phyloP scores from a whole-genome alignment of 345 rosid genomes.

The Trapa incisa region DNA sequence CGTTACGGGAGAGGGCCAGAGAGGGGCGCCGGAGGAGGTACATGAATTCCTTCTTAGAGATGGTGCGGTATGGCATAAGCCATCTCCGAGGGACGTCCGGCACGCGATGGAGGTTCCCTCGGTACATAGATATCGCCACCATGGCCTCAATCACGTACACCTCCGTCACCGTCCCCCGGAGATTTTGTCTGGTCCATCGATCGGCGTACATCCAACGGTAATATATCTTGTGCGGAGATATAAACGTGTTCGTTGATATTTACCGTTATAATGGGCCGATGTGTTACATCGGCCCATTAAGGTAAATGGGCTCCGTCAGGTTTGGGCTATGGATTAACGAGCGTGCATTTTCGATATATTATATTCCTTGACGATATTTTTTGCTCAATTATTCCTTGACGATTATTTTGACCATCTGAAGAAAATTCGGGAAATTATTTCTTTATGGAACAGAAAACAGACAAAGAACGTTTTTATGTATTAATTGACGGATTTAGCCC shows the following conservation, averaged over 20 bases:
- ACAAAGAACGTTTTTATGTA: slow-evolving; percentile 2
- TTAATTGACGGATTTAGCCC: not conserved
- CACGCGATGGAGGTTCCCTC: slow-evolving; percentile 81
- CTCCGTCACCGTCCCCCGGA: not conserved
- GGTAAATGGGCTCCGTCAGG: too few relatives aligned
- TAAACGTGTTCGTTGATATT: too few relatives aligned
- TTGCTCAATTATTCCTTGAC: too few relatives aligned
- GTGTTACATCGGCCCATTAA: too few relatives aligned
- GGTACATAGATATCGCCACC: slow-evolving; percentile 88
- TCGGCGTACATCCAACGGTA: not conserved
- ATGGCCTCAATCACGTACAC: slow-evolving; percentile 7
- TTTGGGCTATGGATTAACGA: too few relatives aligned
- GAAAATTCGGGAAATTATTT: not conserved
- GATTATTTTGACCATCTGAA: too few relatives aligned
- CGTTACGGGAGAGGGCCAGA: slow-evolving; percentile 41
- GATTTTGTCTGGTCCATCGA: not conserved
- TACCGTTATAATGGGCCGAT: too few relatives aligned
- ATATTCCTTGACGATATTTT: too few relatives aligned
- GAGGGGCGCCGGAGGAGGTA: slow-evolving; percentile 55
- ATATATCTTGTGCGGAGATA: not conserved
- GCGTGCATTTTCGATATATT: too few relatives aligned
- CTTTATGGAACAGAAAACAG: not conserved
- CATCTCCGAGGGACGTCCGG: slow-evolving; percentile 71
- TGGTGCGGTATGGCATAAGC: slow-evolving; percentile 48
- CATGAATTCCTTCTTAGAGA: slow-evolving; percentile 55